Percentiles rank a stretch among this genome's conserved stretches.
Evolutionary conservation across 2,329 filamentous ascomycete genomes (phyloP).

Genomic region (Epicoccum nigrum): DNA sequence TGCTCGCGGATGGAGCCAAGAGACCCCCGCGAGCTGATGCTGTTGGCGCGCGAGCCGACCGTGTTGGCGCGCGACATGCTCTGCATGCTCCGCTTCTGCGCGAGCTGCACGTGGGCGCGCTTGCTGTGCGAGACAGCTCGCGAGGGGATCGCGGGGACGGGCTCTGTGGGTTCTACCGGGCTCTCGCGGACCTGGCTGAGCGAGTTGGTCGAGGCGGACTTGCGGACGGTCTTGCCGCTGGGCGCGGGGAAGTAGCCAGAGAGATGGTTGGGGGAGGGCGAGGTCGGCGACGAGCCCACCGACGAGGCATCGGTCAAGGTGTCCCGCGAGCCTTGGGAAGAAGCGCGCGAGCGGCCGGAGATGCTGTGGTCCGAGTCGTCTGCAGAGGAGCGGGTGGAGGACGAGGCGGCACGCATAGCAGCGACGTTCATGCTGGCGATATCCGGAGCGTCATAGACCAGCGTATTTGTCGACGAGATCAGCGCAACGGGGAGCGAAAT

Average conservation of each 20-base stretch:
- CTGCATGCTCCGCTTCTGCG: conserved; percentile 68
- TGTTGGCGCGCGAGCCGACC: conserved; percentile 11
- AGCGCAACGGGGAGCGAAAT: conserved; percentile 90
- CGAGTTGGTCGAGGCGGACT: conserved; percentile 49
- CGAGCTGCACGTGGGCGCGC: conserved; percentile 77
- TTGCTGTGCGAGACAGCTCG: conserved; percentile 89
- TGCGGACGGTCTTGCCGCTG: conserved; percentile 53
- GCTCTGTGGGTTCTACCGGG: conserved; percentile 34
- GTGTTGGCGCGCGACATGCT: conserved; percentile 36
- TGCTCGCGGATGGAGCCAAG: conserved; percentile 63
- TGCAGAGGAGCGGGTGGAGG: conserved; percentile 64
- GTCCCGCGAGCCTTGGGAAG: conserved; percentile 64
- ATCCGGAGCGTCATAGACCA: conserved; percentile 92
- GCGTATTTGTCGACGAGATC: conserved; percentile 93
- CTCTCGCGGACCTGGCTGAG: conserved; percentile 35
- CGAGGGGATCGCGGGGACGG: conserved; percentile 73
- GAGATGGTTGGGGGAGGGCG: conserved; percentile 61
- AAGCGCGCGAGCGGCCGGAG: conserved; percentile 53
- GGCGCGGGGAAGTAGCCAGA: conserved; percentile 62
- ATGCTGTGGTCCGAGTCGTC: conserved; percentile 74
- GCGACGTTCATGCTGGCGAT: conserved; percentile 57
- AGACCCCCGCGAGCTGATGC: conserved; percentile 42
- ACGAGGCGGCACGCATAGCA: conserved; percentile 36
- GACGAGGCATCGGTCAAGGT: conserved; percentile 70
- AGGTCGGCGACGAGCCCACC: conserved; percentile 54